These are phyloP conservation scores for Diddensiella transvaalensis DNA, from an alignment of 805 yeast species.

Conservation along the genomic window DNA sequence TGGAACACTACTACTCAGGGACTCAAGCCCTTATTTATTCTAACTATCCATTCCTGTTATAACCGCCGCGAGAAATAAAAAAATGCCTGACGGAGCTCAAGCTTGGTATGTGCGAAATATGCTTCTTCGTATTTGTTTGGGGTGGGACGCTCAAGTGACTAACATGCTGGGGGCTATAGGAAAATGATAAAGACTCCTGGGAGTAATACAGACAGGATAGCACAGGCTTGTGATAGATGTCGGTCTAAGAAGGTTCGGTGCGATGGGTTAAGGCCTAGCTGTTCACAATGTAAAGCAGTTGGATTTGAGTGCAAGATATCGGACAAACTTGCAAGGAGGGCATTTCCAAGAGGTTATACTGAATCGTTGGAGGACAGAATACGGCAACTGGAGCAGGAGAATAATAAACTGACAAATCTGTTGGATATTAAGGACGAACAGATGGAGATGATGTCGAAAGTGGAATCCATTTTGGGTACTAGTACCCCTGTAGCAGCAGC, in stretches of 20 bases:
- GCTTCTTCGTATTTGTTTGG: not conserved
- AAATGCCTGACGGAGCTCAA: constrained; percentile 40
- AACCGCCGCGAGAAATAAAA: too few species aligned
- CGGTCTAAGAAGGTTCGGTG: constrained; percentile 67
- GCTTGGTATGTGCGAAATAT: constrained; percentile 31
- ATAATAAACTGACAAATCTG: constrained; percentile 61
- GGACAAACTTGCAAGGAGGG: constrained; percentile 78
- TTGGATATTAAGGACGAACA: constrained; percentile 64
- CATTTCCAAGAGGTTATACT: constrained; percentile 89
- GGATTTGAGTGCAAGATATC: constrained; percentile 88
- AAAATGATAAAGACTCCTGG: constrained; percentile 70
- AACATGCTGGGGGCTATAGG: constrained; percentile 20
- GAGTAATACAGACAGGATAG: constrained; percentile 60
- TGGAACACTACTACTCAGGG: too few species aligned
- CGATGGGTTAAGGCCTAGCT: constrained; percentile 65
- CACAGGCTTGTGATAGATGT: constrained; percentile 91
- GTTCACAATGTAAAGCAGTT: constrained; percentile 77
- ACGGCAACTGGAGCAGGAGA: constrained; percentile 81
- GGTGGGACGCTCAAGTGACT: not conserved
- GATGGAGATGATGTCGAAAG: constrained; percentile 41
- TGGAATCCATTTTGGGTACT: constrained; percentile 16
- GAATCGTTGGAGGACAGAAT: constrained; percentile 85
- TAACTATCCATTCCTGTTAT: too few species aligned
- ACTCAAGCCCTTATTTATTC: too few species aligned
- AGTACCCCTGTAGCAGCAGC: constrained; percentile 4